These are phyloP conservation scores for Adiantum capillusveneris DNA, from an alignment of 75 land plant genomes.

Conservation along the genomic window DNA sequence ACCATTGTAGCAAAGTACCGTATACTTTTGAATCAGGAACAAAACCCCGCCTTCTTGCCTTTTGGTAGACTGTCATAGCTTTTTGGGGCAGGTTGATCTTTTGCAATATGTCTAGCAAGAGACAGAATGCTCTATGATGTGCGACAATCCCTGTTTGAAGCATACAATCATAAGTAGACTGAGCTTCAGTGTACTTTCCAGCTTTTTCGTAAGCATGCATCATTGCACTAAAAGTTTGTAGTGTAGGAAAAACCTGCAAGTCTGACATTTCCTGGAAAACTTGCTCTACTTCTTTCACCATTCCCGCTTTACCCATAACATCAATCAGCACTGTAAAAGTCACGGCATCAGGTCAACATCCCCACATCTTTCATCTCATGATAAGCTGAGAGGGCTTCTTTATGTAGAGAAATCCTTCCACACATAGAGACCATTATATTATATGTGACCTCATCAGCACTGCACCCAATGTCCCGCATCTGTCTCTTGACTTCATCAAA, in stretches of 20 bases:
- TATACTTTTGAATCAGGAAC: slow-evolving; percentile 44
- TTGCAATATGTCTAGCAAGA: slow-evolving; percentile 62
- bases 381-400: slow-evolving; percentile 50
- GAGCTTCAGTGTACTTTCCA: slow-evolving; percentile 61
- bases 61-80: slow-evolving; percentile 36
- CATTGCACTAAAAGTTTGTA: slow-evolving; percentile 71
- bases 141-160: slow-evolving; percentile 55
- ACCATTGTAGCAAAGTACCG: slow-evolving; percentile 31
- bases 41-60: slow-evolving; percentile 50
- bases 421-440: slow-evolving; percentile 71
- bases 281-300: slow-evolving; percentile 47
- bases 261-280: slow-evolving; percentile 69
- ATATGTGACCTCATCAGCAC: slow-evolving; percentile 61
- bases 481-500: slow-evolving; percentile 38
- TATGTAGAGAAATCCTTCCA: slow-evolving; percentile 64
- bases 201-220: slow-evolving; percentile 89
- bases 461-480: slow-evolving; percentile 54
- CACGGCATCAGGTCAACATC: slow-evolving; percentile 68
- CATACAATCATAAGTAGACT: slow-evolving; percentile 53
- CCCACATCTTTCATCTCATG: slow-evolving; percentile 56
- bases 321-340: slow-evolving; percentile 81
- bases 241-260: slow-evolving; percentile 47
- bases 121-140: slow-evolving; percentile 53
- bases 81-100: slow-evolving; percentile 45
- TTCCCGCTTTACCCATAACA: slow-evolving; percentile 64